phyloP scores from a whole-genome alignment of 225 moss, liverwort and hornwort species.

The Physcomitrium patens region DNA sequence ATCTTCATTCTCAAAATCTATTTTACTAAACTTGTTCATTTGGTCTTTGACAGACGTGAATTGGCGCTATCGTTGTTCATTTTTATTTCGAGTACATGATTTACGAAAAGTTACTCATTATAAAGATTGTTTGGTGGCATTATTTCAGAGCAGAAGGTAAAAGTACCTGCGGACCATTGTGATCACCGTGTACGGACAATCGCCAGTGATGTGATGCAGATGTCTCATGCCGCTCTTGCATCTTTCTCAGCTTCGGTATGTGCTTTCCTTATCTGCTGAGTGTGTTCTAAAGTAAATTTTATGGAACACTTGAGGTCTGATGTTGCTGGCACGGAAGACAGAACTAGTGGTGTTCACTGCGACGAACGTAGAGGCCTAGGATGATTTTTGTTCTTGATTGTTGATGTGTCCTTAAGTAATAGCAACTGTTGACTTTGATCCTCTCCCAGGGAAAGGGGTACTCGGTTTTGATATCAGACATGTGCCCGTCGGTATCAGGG shows the following conservation, averaged over 20 bases:
- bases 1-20: slow-evolving; percentile 6
- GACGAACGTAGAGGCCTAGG: background rate
- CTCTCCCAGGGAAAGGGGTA: slow-evolving; percentile 71
- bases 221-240: slow-evolving; percentile 67
- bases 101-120: slow-evolving; percentile 8
- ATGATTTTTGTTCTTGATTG: background rate
- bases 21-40: background rate
- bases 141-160: slow-evolving; percentile 87
- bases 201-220: slow-evolving; percentile 73
- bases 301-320: background rate
- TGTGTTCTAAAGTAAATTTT: background rate
- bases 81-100: background rate
- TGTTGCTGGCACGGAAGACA: background rate
- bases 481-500: slow-evolving; percentile 96
- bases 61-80: background rate
- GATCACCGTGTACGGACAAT: slow-evolving; percentile 80
- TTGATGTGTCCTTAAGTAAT: background rate
- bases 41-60: background rate
- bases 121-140: slow-evolving; percentile 27
- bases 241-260: slow-evolving; percentile 67
- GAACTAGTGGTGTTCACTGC: background rate
- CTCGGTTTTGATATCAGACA: slow-evolving; percentile 82
- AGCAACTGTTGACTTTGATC: background rate
- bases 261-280: slow-evolving; percentile 3
- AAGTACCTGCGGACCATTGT: slow-evolving; percentile 85